Evolutionary conservation across 1,284 basidiomycete genomes (phyloP).

Genomic region (Veloporphyrellus conicus): DNA sequence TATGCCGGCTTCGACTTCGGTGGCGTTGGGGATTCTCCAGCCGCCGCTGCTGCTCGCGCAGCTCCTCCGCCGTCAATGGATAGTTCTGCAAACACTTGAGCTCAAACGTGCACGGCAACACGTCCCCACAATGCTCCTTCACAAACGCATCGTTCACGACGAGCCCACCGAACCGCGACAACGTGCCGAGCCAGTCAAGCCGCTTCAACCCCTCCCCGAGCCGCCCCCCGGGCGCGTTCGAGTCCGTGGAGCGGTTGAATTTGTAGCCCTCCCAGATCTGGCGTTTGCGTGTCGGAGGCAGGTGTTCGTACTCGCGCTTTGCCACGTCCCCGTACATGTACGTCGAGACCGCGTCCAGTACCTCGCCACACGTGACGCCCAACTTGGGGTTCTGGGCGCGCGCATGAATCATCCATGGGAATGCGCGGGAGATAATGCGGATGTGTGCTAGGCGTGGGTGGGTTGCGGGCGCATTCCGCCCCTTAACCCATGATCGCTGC

Average conservation of each 20-base stretch:
- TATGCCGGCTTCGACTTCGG: conserved; percentile 22
- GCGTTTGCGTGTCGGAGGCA: conserved; percentile 35
- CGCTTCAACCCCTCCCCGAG: conserved; percentile 57
- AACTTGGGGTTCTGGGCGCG: conserved; percentile 44
- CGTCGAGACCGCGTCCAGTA: conserved; percentile 54
- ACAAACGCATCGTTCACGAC: conserved; percentile 43
- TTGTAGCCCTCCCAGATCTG: conserved; percentile 50
- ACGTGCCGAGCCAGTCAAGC: conserved; percentile 57
- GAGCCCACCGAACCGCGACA: conserved; percentile 61
- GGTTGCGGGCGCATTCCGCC: conserved; percentile 68
- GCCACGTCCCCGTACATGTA: conserved; percentile 50
- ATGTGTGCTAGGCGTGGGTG: conserved; percentile 60
- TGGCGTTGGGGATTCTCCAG: conserved; percentile 23
- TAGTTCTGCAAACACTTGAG: conserved; percentile 49
- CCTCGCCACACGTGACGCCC: conserved; percentile 71
- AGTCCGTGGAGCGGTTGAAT: conserved; percentile 58
- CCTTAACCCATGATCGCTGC: conserved; percentile 63
- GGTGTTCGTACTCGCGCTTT: conserved; percentile 47
- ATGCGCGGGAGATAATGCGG: conserved; percentile 46
- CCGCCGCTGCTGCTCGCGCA: conserved; percentile 41
- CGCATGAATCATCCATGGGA: conserved; percentile 60
- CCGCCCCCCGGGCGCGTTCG: conserved; percentile 61
- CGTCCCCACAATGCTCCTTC: conserved; percentile 42
- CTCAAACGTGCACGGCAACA: conserved; percentile 57
- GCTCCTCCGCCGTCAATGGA: conserved; percentile 49